A percentile compares a stretch with the other conserved stretches of the same genome.
These are phyloP conservation scores for Akebia trifoliata DNA, from an alignment of 164 flowering plant species.

Conservation along the genomic window DNA sequence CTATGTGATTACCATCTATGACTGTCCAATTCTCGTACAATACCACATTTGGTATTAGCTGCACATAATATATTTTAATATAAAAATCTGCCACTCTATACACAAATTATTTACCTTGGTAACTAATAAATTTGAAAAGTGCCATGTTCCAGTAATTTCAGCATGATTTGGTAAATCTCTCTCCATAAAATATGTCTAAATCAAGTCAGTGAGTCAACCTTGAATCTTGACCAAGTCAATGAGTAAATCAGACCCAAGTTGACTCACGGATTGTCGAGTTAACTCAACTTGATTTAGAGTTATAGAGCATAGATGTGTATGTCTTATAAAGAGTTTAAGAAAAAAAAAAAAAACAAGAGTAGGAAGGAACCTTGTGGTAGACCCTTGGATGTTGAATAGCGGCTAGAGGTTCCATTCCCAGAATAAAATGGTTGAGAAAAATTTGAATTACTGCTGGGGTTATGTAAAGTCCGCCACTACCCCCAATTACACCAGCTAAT, in stretches of 20 bases:
- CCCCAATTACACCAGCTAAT: slow-evolving; percentile 74
- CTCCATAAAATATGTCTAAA: too few relatives aligned
- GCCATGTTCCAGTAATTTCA: too few relatives aligned
- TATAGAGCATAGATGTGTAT: too few relatives aligned
- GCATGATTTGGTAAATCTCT: too few relatives aligned
- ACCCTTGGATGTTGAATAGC: slow-evolving; percentile 76
- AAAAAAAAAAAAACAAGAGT: not conserved
- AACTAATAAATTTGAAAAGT: too few relatives aligned
- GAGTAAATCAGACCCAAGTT: too few relatives aligned
- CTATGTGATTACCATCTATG: slow-evolving; percentile 73
- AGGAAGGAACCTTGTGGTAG: slow-evolving; percentile 58
- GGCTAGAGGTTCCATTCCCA: slow-evolving; percentile 68
- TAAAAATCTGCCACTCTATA: not conserved
- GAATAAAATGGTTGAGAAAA: slow-evolving; percentile 63
- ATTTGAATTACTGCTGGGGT: slow-evolving; percentile 77
- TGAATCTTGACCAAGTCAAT: too few relatives aligned
- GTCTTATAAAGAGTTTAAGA: too few relatives aligned
- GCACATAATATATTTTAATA: slow-evolving; percentile 18
- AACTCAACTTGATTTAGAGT: too few relatives aligned
- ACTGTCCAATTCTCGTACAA: slow-evolving; percentile 74
- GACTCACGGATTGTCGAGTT: too few relatives aligned
- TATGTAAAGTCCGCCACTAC: slow-evolving; percentile 73
- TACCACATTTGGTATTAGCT: slow-evolving; percentile 85
- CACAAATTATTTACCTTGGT: too few relatives aligned
- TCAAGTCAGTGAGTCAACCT: too few relatives aligned